phyloP scores from a whole-genome alignment of 441 rosid species.

The Mallotus japonicus region DNA sequence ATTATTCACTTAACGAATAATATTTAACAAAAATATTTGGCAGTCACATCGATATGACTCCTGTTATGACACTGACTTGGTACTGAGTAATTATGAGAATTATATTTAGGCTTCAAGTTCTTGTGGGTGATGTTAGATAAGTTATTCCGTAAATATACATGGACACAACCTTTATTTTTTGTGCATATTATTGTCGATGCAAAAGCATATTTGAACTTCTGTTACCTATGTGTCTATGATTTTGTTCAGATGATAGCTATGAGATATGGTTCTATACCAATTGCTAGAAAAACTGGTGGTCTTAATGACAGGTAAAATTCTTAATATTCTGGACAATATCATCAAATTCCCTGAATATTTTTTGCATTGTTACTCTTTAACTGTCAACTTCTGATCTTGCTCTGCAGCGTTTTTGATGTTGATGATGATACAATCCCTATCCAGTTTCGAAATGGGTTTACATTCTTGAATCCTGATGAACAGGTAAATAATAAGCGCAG shows the following conservation, averaged over 20 bases:
- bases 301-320: constrained; percentile 74
- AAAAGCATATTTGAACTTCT: constrained; percentile 13
- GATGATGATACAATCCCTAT: constrained; percentile 73
- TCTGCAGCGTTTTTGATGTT: constrained; percentile 71
- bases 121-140: not conserved
- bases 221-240: not conserved
- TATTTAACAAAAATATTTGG: not conserved
- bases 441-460: constrained; percentile 71
- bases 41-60: not conserved
- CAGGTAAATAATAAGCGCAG: constrained; percentile 43
- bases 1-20: not conserved
- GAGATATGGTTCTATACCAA: constrained; percentile 89
- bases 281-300: constrained; percentile 89
- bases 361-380: not conserved
- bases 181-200: not conserved
- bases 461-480: constrained; percentile 69
- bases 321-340: constrained; percentile 7
- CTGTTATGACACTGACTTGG: not conserved
- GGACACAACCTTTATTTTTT: not conserved
- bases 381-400: not conserved
- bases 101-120: no score
- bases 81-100: no score
- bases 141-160: no score
- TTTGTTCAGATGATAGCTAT: constrained; percentile 80
- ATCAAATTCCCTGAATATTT: not conserved